phyloP scores from a whole-genome alignment of 1,139 yeast species.

The Protomyces gravidus region DNA sequence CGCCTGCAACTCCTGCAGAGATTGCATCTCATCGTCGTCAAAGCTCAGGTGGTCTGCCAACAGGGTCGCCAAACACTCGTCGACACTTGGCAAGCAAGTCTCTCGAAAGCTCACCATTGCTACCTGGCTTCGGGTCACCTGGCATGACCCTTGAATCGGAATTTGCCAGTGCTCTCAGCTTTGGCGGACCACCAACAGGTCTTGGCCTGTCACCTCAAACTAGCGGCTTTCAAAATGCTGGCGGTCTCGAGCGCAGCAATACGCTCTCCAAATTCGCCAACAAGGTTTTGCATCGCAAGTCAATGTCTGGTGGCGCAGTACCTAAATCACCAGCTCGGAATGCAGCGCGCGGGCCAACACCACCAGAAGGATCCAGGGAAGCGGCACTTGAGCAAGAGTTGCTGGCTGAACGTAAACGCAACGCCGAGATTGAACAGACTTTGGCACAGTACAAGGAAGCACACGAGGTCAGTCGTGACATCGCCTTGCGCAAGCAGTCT shows the following conservation, averaged over 20 bases:
- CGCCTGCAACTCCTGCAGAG: background rate
- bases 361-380: constrained; percentile 5
- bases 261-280: constrained; percentile 13
- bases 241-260: constrained; percentile 9
- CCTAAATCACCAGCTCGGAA: background rate
- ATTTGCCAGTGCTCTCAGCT: constrained; percentile 9
- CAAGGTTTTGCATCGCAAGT: constrained; percentile 17
- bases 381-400: constrained; percentile 7
- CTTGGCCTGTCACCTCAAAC: constrained; percentile 12
- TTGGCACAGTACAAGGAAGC: constrained; percentile 1
- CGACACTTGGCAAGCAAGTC: constrained; percentile 15
- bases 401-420: background rate
- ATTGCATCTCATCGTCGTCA: background rate
- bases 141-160: constrained; percentile 11
- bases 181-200: background rate
- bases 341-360: background rate
- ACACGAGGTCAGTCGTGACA: background rate
- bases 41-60: background rate
- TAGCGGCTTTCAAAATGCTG: background rate
- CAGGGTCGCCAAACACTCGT: background rate
- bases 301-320: constrained; percentile 19
- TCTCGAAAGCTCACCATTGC: constrained; percentile 13
- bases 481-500: constrained; percentile 6
- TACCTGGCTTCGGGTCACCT: constrained; percentile 7
- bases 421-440: constrained; percentile 1